Conservation (phyloP, 352 stramenopile genomes). For the Pythium biforme region DNA sequence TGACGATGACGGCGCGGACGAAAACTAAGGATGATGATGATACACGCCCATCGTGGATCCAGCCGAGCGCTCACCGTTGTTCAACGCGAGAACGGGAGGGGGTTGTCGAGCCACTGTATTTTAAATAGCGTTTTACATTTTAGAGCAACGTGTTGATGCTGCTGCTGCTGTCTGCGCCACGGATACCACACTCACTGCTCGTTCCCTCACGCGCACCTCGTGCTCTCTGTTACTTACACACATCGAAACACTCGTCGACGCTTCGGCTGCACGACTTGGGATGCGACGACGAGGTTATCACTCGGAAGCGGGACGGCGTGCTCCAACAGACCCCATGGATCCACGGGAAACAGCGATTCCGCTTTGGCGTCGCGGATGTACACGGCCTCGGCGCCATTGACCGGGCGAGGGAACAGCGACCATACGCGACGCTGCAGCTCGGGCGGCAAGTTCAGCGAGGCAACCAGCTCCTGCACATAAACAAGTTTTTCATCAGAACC, state of each 20-base stretch:
- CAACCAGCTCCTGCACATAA: constrained; percentile 59
- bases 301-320: constrained; percentile 70
- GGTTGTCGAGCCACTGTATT: constrained; percentile 24
- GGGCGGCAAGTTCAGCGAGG: constrained; percentile 52
- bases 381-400: constrained; percentile 32
- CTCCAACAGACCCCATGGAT: constrained; percentile 78
- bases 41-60: background rate
- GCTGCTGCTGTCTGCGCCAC: background rate
- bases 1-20: constrained; percentile 47
- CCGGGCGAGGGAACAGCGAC: constrained; percentile 62
- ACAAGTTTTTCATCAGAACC: too few relatives aligned
- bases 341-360: constrained; percentile 40
- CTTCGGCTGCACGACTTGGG: constrained; percentile 50
- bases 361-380: constrained; percentile 24
- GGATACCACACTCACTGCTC: background rate
- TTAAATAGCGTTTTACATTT: constrained; percentile 37
- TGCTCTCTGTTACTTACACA: constrained; percentile 38
- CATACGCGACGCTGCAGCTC: constrained; percentile 67
- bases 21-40: constrained; percentile 1
- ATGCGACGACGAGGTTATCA: constrained; percentile 43
- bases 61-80: background rate
- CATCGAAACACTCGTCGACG: constrained; percentile 70
- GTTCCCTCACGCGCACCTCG: background rate
- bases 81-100: background rate
- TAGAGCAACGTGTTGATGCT: constrained; percentile 7